Evolutionary conservation across 495 filamentous ascomycete genomes (phyloP).

Genomic region (Cercophora scortea): DNA sequence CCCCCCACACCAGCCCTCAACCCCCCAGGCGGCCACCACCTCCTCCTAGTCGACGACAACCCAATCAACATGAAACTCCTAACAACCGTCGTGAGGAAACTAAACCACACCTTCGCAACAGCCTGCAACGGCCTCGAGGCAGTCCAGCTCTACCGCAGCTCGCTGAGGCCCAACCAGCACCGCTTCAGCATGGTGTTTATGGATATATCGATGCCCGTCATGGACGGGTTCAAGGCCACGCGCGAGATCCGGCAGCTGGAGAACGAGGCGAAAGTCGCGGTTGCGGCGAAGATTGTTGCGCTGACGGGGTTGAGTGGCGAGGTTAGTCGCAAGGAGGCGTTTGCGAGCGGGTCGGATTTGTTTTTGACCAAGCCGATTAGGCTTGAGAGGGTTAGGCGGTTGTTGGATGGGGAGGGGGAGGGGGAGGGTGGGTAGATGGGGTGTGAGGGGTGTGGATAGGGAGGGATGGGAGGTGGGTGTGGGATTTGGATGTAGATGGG

Average conservation of each 20-base stretch:
- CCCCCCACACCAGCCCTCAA: neutral
- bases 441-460: neutral
- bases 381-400: conserved; percentile 14
- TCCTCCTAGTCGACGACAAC: conserved; percentile 71
- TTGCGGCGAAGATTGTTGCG: conserved; percentile 51
- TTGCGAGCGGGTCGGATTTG: conserved; percentile 56
- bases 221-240: conserved; percentile 54
- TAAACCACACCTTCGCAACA: conserved; percentile 31
- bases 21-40: conserved; percentile 10
- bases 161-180: conserved; percentile 6
- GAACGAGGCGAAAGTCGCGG: conserved; percentile 10
- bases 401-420: conserved; percentile 8
- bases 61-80: conserved; percentile 67
- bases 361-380: conserved; percentile 66
- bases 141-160: conserved; percentile 27
- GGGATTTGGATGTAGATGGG: too few species aligned
- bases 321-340: conserved; percentile 54
- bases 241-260: conserved; percentile 49
- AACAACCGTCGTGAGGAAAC: conserved; percentile 48
- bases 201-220: conserved; percentile 63
- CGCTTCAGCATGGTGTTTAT: conserved; percentile 50
- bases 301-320: conserved; percentile 61
- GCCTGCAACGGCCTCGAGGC: conserved; percentile 39
- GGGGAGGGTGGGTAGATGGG: neutral
- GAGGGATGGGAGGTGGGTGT: neutral